Conservation (phyloP, 306 rosid genomes). For the Cucurbita pepo region DNA sequence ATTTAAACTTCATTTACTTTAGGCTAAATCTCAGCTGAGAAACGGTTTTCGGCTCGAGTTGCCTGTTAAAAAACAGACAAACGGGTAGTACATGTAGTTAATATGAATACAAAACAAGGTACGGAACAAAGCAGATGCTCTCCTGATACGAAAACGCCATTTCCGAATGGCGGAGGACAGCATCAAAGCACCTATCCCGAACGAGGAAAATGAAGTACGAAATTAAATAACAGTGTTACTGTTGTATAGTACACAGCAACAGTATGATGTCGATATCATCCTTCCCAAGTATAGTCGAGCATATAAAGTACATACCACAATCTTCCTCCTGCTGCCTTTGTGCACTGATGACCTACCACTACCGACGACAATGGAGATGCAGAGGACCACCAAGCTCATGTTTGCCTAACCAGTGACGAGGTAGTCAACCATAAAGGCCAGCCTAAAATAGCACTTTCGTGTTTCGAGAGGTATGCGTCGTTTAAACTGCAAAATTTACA, state of each 20-base stretch:
- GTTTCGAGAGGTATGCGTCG: slow-evolving; percentile 60
- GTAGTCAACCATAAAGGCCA: slow-evolving; percentile 42
- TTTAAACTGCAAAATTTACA: slow-evolving; percentile 42
- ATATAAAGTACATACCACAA: not conserved
- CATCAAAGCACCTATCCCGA: not conserved
- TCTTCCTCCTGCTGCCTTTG: not conserved
- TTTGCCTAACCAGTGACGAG: slow-evolving; percentile 28
- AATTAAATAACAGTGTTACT: not conserved
- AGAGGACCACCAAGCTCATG: slow-evolving; percentile 3
- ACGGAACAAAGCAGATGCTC: not conserved
- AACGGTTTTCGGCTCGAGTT: not conserved
- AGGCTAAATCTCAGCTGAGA: not conserved
- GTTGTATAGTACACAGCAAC: not conserved
- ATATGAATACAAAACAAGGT: not conserved
- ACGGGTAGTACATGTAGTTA: too few species aligned
- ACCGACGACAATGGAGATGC: not conserved
- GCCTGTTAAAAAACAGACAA: not conserved
- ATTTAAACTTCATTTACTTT: not conserved
- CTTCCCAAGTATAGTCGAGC: not conserved
- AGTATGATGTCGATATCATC: not conserved
- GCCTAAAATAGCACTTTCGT: slow-evolving; percentile 43
- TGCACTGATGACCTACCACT: not conserved
- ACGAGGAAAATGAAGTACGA: not conserved
- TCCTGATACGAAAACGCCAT: not conserved
- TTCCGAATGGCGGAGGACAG: not conserved